Conservation (phyloP, 495 filamentous ascomycete genomes). For the Ramalina peruviana region DNA sequence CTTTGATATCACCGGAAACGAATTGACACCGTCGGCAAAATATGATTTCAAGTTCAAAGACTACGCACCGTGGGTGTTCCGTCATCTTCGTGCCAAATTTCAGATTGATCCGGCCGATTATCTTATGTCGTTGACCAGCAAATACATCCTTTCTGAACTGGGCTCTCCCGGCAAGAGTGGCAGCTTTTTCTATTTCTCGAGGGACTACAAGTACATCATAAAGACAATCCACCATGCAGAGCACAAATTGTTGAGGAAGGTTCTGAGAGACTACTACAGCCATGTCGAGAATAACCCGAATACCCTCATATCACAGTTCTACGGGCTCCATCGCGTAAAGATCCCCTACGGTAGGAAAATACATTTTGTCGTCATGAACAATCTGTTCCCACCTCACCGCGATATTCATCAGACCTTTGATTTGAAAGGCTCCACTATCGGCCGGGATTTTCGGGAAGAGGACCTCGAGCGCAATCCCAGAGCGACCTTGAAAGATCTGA, state of each 20-base stretch:
- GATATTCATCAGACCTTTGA: constrained; percentile 98
- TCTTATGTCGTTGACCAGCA: constrained; percentile 94
- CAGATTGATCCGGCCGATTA: constrained; percentile 92
- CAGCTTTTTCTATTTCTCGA: constrained; percentile 98
- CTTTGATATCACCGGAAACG: constrained; percentile 96
- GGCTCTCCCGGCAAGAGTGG: constrained; percentile 97
- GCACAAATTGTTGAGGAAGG: constrained; percentile 86
- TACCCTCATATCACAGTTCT: constrained; percentile 94
- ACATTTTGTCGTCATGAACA: constrained; percentile 99
- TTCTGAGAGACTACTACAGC: constrained; percentile 84
- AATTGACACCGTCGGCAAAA: constrained; percentile 93
- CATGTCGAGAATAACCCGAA: constrained; percentile 91
- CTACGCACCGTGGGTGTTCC: constrained; percentile 98
- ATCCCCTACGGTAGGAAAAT: constrained; percentile 97
- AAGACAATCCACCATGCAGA: constrained; percentile 97
- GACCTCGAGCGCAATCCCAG: constrained; percentile 77
- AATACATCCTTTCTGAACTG: constrained; percentile 95
- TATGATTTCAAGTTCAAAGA: constrained; percentile 99
- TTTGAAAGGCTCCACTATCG: constrained; percentile 92
- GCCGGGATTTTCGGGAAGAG: constrained; percentile 79
- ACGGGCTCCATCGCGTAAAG: constrained; percentile 94
- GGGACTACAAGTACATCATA: constrained; percentile 99
- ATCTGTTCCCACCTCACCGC: constrained; percentile 90
- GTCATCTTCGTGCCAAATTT: constrained; percentile 79
- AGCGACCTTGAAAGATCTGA: constrained; percentile 90